Conservation (phyloP, 108 stramenopile species). For the Cylindrotheca fusiformis region DNA sequence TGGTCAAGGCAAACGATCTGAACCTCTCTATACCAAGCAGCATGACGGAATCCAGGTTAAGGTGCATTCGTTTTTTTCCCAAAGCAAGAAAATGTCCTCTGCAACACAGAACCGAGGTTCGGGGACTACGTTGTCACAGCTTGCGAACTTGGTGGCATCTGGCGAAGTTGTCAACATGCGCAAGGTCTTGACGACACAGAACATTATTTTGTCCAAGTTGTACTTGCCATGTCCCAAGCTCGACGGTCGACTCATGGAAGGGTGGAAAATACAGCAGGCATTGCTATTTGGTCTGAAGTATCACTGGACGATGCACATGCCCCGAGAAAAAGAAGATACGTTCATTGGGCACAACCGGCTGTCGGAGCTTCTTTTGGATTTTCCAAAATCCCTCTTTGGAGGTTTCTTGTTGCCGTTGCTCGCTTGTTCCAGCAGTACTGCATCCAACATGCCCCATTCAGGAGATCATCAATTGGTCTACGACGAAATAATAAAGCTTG, state of each 20-base stretch:
- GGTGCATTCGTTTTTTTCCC: constrained; percentile 5
- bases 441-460: not conserved
- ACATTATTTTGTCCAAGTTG: constrained; percentile 1
- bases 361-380: not conserved
- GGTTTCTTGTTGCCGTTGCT: not conserved
- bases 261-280: constrained; percentile 33
- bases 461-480: not conserved
- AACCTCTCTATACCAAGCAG: constrained; percentile 13
- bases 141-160: constrained; percentile 40
- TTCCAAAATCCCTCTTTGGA: not conserved
- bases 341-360: not conserved
- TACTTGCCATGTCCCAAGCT: constrained; percentile 23
- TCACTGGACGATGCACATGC: constrained; percentile 2
- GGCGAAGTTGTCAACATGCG: constrained; percentile 38
- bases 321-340: not conserved
- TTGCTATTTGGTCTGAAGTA: constrained; percentile 34
- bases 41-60: constrained; percentile 56
- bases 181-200: not conserved
- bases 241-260: constrained; percentile 3
- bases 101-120: not conserved
- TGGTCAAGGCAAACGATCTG: not conserved
- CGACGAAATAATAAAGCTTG: not conserved
- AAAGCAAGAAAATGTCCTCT: not conserved
- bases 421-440: not conserved
- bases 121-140: constrained; percentile 13